Evolutionary conservation across 306 rosid genomes (phyloP).

Genomic region (Malus sieversii): DNA sequence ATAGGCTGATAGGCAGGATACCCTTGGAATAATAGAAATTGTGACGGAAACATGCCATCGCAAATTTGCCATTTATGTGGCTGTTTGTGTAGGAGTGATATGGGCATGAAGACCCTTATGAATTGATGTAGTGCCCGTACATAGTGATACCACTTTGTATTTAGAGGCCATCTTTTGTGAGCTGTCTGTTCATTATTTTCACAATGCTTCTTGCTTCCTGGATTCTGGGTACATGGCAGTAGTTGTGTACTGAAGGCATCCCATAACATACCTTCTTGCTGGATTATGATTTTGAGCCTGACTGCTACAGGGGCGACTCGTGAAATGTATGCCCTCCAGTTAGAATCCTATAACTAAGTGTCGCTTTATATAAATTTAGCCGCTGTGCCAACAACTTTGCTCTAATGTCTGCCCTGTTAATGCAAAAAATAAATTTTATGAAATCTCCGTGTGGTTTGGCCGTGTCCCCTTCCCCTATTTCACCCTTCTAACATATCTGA

Average conservation of each 20-base stretch:
- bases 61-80: background rate
- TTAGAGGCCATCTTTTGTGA: background rate
- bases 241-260: background rate
- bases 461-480: background rate
- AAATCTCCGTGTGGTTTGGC: background rate
- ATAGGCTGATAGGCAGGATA: background rate
- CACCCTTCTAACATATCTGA: background rate
- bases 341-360: background rate
- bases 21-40: background rate
- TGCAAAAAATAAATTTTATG: too few relatives aligned
- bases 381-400: background rate
- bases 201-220: background rate
- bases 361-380: background rate
- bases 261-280: background rate
- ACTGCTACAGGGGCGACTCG: background rate
- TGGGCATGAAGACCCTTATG: background rate
- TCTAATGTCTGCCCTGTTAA: background rate
- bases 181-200: background rate
- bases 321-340: background rate
- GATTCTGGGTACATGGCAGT: background rate
- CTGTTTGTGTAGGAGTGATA: background rate
- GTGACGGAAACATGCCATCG: slow-evolving; percentile 1
- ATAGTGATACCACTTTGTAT: background rate
- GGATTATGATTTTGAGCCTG: background rate
- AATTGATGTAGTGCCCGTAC: background rate